phyloP scores from a whole-genome alignment of 768 basidiomycete species.

The Tylopilus balloui region DNA sequence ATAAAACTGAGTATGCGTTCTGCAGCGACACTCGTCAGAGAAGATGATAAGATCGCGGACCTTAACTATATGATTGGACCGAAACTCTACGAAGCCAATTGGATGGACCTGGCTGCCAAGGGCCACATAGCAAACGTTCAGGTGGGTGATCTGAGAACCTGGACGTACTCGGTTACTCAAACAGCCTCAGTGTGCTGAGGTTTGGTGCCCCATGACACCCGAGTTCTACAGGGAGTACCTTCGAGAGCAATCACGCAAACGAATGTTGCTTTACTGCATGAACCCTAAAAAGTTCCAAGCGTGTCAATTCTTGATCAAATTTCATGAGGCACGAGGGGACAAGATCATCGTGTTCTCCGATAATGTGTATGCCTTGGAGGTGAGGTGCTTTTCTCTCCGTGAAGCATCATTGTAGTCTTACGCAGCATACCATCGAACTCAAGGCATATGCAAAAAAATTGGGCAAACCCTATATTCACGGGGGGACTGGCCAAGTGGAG shows the following conservation, averaged over 20 bases:
- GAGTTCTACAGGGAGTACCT: constrained; percentile 99
- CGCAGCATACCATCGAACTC: neutral
- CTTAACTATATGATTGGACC: constrained; percentile 99
- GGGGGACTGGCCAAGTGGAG: constrained; percentile 90
- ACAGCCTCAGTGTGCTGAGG: constrained; percentile 82
- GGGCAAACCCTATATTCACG: constrained; percentile 93
- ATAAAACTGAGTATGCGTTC: constrained; percentile 1
- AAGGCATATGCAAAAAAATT: constrained; percentile 93
- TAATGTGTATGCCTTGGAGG: constrained; percentile 96
- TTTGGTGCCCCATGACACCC: constrained; percentile 99
- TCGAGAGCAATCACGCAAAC: constrained; percentile 85
- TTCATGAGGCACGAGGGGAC: constrained; percentile 95
- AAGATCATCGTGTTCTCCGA: constrained; percentile 99
- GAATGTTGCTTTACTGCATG: constrained; percentile 98
- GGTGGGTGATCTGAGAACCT: constrained; percentile 42
- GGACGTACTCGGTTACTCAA: neutral
- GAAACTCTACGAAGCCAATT: constrained; percentile 98
- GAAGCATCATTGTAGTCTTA: neutral
- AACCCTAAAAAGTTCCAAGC: constrained; percentile 99
- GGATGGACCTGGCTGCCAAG: constrained; percentile 99
- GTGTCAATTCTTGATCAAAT: constrained; percentile 97
- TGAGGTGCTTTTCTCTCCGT: constrained; percentile 31
- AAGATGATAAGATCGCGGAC: constrained; percentile 98
- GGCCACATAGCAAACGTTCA: constrained; percentile 99
- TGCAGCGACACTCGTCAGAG: constrained; percentile 92